These are phyloP conservation scores for Xylaria arbuscula DNA, from an alignment of 2,329 filamentous ascomycete species.

Conservation along the genomic window DNA sequence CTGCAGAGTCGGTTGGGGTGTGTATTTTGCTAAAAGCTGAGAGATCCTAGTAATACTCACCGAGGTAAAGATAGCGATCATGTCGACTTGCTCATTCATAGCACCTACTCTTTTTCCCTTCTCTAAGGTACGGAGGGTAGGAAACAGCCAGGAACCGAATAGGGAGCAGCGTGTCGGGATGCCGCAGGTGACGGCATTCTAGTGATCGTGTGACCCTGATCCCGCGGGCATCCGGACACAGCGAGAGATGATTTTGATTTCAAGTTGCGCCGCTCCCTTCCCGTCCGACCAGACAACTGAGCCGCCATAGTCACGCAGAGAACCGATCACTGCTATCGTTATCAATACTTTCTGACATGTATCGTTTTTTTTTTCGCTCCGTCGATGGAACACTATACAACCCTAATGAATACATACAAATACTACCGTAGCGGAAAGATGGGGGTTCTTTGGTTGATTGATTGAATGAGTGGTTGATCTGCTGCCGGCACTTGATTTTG, in stretches of 20 bases:
- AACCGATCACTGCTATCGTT: not conserved
- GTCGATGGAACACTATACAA: not conserved
- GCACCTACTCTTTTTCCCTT: not conserved
- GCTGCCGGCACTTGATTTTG: not conserved
- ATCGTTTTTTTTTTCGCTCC: not conserved
- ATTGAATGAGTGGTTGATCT: no score
- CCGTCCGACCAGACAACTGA: conserved; percentile 30
- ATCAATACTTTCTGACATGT: not conserved
- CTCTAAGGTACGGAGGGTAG: not conserved
- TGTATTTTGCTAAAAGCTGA: not conserved
- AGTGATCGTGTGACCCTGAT: conserved; percentile 22
- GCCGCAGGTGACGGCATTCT: conserved; percentile 7
- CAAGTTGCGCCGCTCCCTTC: not conserved
- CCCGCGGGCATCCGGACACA: conserved; percentile 34
- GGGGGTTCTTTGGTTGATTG: not conserved
- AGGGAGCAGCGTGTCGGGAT: not conserved
- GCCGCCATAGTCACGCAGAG: not conserved
- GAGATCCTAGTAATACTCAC: not conserved
- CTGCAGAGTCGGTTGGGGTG: no score
- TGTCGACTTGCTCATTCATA: no score
- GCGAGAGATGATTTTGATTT: not conserved
- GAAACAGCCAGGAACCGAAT: not conserved
- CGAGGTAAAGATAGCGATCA: not conserved
- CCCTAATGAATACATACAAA: not conserved
- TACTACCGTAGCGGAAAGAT: conserved; percentile 18